Evolutionary conservation across 2,329 filamentous ascomycete genomes (phyloP).

Genomic region (Cucurbitaria berberidis): DNA sequence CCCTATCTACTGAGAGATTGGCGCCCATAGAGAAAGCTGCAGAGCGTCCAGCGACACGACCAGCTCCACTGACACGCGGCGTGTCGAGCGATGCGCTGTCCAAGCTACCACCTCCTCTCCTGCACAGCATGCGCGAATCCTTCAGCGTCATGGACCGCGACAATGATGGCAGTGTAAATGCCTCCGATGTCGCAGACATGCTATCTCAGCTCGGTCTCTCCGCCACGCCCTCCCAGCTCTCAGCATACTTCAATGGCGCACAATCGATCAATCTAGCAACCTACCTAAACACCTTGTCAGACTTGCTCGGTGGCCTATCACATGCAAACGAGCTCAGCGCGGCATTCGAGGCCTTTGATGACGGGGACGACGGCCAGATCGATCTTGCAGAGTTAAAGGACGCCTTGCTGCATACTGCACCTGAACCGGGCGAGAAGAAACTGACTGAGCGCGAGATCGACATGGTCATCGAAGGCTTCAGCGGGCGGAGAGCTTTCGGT

Average conservation of each 20-base stretch:
- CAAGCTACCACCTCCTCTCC: conserved; percentile 79
- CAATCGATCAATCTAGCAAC: conserved; percentile 80
- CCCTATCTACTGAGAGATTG: conserved; percentile 10
- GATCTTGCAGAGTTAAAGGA: conserved; percentile 83
- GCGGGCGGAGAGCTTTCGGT: conserved; percentile 80
- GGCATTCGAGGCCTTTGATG: conserved; percentile 93
- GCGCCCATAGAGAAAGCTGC: conserved; percentile 52
- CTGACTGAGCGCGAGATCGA: conserved; percentile 70
- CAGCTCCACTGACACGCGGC: conserved; percentile 31
- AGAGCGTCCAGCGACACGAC: conserved; percentile 24
- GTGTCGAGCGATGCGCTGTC: conserved; percentile 57
- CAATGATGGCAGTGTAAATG: conserved; percentile 81
- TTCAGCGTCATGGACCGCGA: conserved; percentile 93
- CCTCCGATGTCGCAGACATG: conserved; percentile 86
- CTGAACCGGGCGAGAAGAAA: conserved; percentile 60
- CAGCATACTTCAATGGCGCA: conserved; percentile 76
- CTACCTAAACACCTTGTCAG: conserved; percentile 83
- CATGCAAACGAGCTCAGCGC: conserved; percentile 81
- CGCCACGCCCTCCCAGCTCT: conserved; percentile 71
- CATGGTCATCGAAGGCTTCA: conserved; percentile 85
- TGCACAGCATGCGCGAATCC: conserved; percentile 86
- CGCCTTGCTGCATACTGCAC: conserved; percentile 80
- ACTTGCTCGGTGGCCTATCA: conserved; percentile 75
- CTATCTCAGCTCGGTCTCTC: conserved; percentile 84
- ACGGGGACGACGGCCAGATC: conserved; percentile 92